Evolutionary conservation across 768 basidiomycete genomes (phyloP), one percentile per base, ranked within the genome.

Genomic region (Tulasnella sp.): DNA sequence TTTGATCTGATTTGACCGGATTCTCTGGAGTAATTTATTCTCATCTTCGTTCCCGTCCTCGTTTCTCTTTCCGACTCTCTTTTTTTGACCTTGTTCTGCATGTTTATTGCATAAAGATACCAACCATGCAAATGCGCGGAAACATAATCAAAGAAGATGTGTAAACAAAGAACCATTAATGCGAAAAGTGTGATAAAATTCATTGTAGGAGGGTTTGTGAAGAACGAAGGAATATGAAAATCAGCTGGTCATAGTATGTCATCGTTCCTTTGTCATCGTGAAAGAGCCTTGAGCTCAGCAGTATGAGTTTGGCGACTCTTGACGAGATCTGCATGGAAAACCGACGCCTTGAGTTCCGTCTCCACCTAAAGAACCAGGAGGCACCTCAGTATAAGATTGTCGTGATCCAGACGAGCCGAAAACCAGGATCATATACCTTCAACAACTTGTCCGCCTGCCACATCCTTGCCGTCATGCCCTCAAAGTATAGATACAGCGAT

Each of bases 361-460:
- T 85, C 83, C 43, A 77, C 65, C 83, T 85, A 62, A 30, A 2
- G 30, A n/a, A n/a, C n/a, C n/a, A n/a, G n/a, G n/a, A n/a, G 41
- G 9, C 29, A 15, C 29, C 54, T 43, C 15, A 8, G 31, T 25
- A 30, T 29, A 22, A 19, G 15, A 44, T 5, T 53, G 29, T 22
- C 2, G 22, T 1, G 10, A 4, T n/a, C 27, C 3, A 5, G 8
- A 24, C 4, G 41, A 48, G 2, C 29, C 9, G 9, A 49, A 4
- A 54, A 27, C 9, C 24, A n/a, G 2, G 25, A 56, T 21, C 5
- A 71, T 80, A 24, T 61, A 94, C 94, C 78, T 88, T 87, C 34
- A 98, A 74, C 1, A 99, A 74, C 68, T 84, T 87, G 68, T 94
- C 92, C 0, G 90, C 83, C 62, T 92, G 83, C 89, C 93, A 98